Percentiles rank a stretch among this genome's conserved stretches.
phyloP scores from a whole-genome alignment of 164 flowering plant species.

The Nelumbo lutea region DNA sequence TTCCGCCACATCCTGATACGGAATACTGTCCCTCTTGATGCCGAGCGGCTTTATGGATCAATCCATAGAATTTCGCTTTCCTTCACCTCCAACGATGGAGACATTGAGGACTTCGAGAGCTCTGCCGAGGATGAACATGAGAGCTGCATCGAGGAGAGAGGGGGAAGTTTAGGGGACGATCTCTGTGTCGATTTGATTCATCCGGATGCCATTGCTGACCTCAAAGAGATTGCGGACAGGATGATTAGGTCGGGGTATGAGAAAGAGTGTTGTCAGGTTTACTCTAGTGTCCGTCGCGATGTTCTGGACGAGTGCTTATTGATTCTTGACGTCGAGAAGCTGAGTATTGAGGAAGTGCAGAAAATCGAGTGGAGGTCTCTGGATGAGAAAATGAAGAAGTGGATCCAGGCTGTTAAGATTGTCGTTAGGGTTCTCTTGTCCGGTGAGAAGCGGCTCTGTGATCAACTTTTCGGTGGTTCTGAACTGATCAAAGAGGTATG shows the following conservation, averaged over 20 bases:
- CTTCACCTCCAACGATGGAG: slow-evolving; percentile 33
- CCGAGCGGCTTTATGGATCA: slow-evolving; percentile 51
- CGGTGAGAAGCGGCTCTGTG: slow-evolving; percentile 70
- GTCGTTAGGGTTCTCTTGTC: slow-evolving; percentile 46
- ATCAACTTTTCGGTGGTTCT: slow-evolving; percentile 51
- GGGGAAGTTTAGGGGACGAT: neutral
- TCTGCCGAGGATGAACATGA: slow-evolving; percentile 13
- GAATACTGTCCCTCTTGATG: slow-evolving; percentile 43
- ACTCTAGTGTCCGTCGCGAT: slow-evolving; percentile 63
- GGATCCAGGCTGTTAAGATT: slow-evolving; percentile 75
- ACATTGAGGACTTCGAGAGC: slow-evolving; percentile 18
- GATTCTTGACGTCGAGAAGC: slow-evolving; percentile 68
- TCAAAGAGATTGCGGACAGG: slow-evolving; percentile 69
- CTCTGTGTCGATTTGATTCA: slow-evolving; percentile 20
- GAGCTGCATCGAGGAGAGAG: neutral
- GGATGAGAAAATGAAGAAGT: slow-evolving; percentile 93
- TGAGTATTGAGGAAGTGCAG: slow-evolving; percentile 88
- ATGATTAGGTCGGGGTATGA: slow-evolving; percentile 84
- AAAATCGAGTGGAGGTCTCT: slow-evolving; percentile 67
- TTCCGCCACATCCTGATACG: slow-evolving; percentile 39
- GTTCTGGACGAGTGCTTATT: slow-evolving; percentile 68
- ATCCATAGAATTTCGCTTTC: slow-evolving; percentile 53
- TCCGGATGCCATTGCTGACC: slow-evolving; percentile 45
- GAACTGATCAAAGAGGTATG: slow-evolving; percentile 48
- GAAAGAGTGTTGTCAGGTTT: slow-evolving; percentile 87